phyloP scores from a whole-genome alignment of 257 asterid genomes.

The Penstemon barbatus region DNA sequence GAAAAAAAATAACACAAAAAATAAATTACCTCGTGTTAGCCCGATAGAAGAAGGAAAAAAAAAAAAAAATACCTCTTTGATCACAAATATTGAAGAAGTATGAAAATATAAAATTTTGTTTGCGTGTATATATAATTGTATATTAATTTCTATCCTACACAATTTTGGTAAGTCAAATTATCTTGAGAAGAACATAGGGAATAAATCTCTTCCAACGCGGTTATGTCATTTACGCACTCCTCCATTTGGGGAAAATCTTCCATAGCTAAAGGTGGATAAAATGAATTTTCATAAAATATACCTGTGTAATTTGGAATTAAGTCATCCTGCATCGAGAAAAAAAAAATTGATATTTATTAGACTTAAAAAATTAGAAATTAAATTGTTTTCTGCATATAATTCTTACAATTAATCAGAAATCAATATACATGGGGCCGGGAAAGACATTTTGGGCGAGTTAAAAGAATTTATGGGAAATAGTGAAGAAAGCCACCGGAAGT shows the following conservation, averaged over 20 bases:
- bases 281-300: constrained; percentile 24
- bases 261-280: constrained; percentile 38
- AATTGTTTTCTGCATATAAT: too few relatives aligned
- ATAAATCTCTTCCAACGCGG: constrained; percentile 47
- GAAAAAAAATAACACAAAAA: constrained; percentile 3
- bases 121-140: not conserved
- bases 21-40: constrained; percentile 24
- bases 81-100: constrained; percentile 26
- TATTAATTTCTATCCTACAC: constrained; percentile 25
- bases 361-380: too few relatives aligned
- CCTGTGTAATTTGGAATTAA: constrained; percentile 22
- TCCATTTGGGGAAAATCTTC: constrained; percentile 48
- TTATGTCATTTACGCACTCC: constrained; percentile 29
- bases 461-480: constrained; percentile 53
- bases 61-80: constrained; percentile 15
- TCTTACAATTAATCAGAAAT: not conserved
- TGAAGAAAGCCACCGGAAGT: constrained; percentile 39
- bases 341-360: not conserved
- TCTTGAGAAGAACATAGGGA: constrained; percentile 39
- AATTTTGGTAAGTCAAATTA: constrained; percentile 29
- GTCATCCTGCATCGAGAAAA: constrained; percentile 35
- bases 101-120: not conserved
- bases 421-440: constrained; percentile 16
- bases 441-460: constrained; percentile 47
- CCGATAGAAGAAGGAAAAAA: not conserved